Conservation (phyloP, 1,139 yeast genomes). For the Sugiyamaella sp. region DNA sequence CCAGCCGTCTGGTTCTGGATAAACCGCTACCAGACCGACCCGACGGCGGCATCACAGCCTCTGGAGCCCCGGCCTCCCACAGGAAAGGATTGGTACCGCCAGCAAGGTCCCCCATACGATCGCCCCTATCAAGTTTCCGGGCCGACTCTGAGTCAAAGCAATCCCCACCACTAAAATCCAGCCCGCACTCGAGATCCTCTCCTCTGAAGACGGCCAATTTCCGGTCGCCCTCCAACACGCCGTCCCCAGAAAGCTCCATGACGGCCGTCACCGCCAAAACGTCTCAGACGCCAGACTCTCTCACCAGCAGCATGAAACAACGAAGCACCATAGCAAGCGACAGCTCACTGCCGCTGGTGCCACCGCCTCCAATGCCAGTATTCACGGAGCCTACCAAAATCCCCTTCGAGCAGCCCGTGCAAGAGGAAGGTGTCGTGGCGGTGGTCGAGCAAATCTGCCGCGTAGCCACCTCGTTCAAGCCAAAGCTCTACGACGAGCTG, state of each 20-base stretch:
- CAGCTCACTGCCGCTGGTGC: neutral
- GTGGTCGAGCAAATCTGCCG: constrained; percentile 31
- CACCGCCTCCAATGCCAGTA: constrained; percentile 8
- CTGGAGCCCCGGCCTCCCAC: neutral
- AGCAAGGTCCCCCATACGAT: constrained; percentile 12
- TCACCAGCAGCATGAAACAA: neutral
- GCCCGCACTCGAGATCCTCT: constrained; percentile 1
- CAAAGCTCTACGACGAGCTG: constrained; percentile 43
- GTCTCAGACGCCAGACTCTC: constrained; percentile 15
- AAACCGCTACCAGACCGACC: constrained; percentile 23
- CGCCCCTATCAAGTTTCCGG: neutral
- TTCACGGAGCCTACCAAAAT: neutral
- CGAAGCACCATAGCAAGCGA: neutral
- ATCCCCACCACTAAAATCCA: constrained; percentile 23
- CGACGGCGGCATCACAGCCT: neutral
- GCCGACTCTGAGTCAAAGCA: constrained; percentile 13
- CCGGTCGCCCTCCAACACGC: constrained; percentile 2
- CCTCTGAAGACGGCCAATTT: constrained; percentile 1
- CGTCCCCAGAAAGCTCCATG: constrained; percentile 20
- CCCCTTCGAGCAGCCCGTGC: neutral
- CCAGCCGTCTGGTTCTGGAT: constrained; percentile 14
- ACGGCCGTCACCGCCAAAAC: constrained; percentile 24
- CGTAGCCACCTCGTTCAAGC: constrained; percentile 38
- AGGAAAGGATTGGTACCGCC: constrained; percentile 6
- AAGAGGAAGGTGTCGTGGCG: constrained; percentile 25